phyloP scores from a whole-genome alignment of 495 filamentous ascomycete genomes.

The Penicillium cinerascens region DNA sequence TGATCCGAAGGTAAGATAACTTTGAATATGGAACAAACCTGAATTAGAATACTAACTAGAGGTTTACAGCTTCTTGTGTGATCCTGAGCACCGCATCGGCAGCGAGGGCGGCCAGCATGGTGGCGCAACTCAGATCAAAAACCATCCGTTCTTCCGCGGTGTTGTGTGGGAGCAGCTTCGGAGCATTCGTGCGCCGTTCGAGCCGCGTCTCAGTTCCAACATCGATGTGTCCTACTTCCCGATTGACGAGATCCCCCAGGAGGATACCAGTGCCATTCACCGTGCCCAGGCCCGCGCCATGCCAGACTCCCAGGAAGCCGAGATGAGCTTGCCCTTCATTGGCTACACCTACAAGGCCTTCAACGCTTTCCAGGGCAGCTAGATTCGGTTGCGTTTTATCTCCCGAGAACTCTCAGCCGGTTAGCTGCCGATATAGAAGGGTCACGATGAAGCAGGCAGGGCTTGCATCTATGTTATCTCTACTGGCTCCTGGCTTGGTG shows the following conservation, averaged over 20 bases:
- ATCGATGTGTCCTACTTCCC: conserved; percentile 99
- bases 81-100: conserved; percentile 79
- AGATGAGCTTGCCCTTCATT: conserved; percentile 95
- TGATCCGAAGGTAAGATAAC: conserved; percentile 71
- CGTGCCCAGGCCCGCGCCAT: conserved; percentile 60
- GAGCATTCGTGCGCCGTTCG: conserved; percentile 89
- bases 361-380: conserved; percentile 64
- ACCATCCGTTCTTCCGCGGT: conserved; percentile 91
- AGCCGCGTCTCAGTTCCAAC: conserved; percentile 84
- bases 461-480: conserved; percentile 34
- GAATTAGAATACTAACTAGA: conserved; percentile 9
- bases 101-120: conserved; percentile 65
- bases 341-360: conserved; percentile 99
- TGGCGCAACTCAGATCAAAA: conserved; percentile 83
- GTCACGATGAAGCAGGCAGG: conserved; percentile 29
- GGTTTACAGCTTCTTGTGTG: conserved; percentile 75
- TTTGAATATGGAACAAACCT: neutral
- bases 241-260: conserved; percentile 94
- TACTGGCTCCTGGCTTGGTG: neutral
- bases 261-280: conserved; percentile 71
- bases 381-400: conserved; percentile 2
- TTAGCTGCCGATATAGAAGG: neutral
- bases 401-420: conserved; percentile 9
- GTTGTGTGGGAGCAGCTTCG: conserved; percentile 91
- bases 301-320: conserved; percentile 63